These are phyloP conservation scores for Hortiboletus flavorubellus DNA, from an alignment of 768 basidiomycete genomes.

Conservation along the genomic window DNA sequence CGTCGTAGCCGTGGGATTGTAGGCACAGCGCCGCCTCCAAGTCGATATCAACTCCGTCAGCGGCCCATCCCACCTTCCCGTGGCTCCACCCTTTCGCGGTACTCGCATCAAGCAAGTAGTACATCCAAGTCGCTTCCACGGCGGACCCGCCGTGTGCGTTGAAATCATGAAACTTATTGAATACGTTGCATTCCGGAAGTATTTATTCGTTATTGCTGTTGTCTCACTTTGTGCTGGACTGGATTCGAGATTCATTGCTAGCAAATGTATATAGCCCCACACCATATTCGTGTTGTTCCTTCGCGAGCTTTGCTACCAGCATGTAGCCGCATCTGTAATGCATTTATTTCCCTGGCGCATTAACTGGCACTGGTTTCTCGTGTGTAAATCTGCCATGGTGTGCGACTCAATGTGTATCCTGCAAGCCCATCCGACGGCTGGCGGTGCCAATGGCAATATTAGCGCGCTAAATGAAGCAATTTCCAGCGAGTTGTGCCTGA, in stretches of 20 bases:
- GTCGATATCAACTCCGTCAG: constrained; percentile 31
- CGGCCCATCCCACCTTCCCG: constrained; percentile 21
- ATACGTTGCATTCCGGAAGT: constrained; percentile 7
- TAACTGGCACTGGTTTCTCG: not conserved
- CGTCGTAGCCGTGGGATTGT: constrained; percentile 8
- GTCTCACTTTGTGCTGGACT: constrained; percentile 17
- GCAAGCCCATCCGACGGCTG: too few relatives aligned
- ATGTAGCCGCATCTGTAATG: constrained; percentile 2
- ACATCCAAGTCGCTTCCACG: constrained; percentile 14
- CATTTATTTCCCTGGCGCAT: too few relatives aligned
- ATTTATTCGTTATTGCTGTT: constrained; percentile 39
- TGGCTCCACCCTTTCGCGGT: constrained; percentile 16
- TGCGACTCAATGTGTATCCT: not conserved
- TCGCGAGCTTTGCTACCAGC: not conserved
- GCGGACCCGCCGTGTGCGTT: constrained; percentile 13
- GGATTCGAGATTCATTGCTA: constrained; percentile 5
- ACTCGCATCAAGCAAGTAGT: constrained; percentile 11
- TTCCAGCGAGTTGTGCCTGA: too few relatives aligned
- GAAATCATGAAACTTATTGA: not conserved
- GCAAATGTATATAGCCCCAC: constrained; percentile 3
- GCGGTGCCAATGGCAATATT: too few relatives aligned
- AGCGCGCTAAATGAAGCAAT: too few relatives aligned
- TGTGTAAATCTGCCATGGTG: not conserved
- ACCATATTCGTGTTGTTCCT: not conserved
- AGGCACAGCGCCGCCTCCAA: constrained; percentile 3